These are phyloP conservation scores for Tricholomella constricta DNA, from an alignment of 768 basidiomycete genomes.

Conservation along the genomic window DNA sequence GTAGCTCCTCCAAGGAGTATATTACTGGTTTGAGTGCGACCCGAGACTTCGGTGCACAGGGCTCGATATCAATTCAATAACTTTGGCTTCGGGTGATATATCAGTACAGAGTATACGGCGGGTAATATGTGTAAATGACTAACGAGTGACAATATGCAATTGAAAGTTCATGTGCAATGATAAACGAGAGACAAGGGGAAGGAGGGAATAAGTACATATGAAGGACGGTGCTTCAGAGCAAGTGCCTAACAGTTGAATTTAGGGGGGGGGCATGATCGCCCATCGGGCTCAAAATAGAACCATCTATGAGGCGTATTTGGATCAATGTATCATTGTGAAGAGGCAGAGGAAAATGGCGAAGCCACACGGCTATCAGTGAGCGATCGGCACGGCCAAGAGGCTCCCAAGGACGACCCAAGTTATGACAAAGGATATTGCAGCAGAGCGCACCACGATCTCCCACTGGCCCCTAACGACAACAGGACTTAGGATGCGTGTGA, in stretches of 20 bases:
- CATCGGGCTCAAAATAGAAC: too few species aligned
- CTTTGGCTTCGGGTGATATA: neutral
- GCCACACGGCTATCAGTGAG: neutral
- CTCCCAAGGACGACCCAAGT: slow-evolving; percentile 42
- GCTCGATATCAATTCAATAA: neutral
- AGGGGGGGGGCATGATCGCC: too few species aligned
- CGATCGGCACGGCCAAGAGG: slow-evolving; percentile 34
- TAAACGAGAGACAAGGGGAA: slow-evolving; percentile 3
- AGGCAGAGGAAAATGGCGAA: neutral
- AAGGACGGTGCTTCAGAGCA: slow-evolving; percentile 1
- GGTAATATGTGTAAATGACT: neutral
- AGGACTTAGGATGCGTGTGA: slow-evolving; percentile 70
- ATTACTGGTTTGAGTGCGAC: neutral
- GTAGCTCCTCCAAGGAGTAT: too few species aligned
- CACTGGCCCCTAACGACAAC: slow-evolving; percentile 79
- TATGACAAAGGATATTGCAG: slow-evolving; percentile 46
- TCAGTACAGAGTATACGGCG: neutral
- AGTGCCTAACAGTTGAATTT: neutral
- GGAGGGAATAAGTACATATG: slow-evolving; percentile 4
- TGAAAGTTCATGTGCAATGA: slow-evolving; percentile 2
- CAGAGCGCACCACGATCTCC: slow-evolving; percentile 76
- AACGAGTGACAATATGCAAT: neutral
- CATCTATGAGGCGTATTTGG: too few species aligned
- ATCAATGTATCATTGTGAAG: neutral
- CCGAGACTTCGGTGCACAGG: neutral